phyloP scores from a whole-genome alignment of 345 rosid species.

The Salix viminalis region DNA sequence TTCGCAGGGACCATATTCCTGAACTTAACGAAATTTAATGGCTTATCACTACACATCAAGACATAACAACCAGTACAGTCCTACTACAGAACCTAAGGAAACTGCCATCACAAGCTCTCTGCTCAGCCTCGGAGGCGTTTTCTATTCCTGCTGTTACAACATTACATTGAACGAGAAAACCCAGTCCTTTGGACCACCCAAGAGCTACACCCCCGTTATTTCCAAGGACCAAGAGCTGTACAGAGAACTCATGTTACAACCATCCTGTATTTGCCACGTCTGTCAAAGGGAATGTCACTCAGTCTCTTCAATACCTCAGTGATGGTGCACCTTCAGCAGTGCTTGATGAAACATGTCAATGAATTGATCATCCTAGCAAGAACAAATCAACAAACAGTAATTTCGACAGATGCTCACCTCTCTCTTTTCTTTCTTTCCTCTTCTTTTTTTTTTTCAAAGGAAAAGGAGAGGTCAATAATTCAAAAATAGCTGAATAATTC shows the following conservation, averaged over 20 bases:
- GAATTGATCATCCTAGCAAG: constrained; percentile 57
- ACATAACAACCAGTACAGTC: constrained; percentile 8
- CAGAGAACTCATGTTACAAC: constrained; percentile 24
- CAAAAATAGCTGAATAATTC: background rate
- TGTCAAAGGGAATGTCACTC: background rate
- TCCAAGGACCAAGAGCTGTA: constrained; percentile 23
- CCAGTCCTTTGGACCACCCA: background rate
- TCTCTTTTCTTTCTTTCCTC: background rate
- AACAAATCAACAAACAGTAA: constrained; percentile 4
- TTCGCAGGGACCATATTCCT: no score
- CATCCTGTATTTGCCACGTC: constrained; percentile 11
- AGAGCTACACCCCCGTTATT: constrained; percentile 6
- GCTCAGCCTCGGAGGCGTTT: background rate
- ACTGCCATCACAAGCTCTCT: background rate
- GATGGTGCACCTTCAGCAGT: constrained; percentile 41
- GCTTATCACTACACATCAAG: background rate
- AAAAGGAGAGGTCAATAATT: background rate
- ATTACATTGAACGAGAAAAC: background rate
- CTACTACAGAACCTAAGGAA: constrained; percentile 1
- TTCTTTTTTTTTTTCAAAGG: background rate
- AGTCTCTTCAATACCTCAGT: constrained; percentile 28
- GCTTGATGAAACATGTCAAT: constrained; percentile 59
- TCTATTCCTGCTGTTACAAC: constrained; percentile 11
- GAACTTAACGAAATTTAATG: no score
- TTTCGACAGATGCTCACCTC: background rate